Evolutionary conservation across 148 eudicot species (phyloP).

Genomic region (Agrostemma githago): DNA sequence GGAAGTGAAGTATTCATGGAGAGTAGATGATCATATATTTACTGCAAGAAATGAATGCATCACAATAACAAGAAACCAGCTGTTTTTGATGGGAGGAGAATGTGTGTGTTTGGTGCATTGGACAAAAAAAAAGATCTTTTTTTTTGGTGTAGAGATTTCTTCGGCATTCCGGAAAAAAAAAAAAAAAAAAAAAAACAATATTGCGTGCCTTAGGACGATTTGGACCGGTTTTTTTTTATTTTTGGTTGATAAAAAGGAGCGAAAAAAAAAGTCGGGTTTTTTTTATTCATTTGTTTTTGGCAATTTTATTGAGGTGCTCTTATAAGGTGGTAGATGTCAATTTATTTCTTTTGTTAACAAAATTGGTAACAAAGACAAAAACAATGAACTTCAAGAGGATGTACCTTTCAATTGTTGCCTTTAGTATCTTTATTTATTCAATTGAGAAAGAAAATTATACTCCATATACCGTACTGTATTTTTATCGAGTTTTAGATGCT

Average conservation of each 20-base stretch:
- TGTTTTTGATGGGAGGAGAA: slow-evolving; percentile 11
- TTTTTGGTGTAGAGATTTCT: slow-evolving; percentile 10
- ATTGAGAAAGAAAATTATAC: too few species aligned
- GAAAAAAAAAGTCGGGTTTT: neutral
- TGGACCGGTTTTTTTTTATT: neutral
- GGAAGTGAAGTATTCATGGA: slow-evolving; percentile 9
- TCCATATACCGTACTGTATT: too few species aligned
- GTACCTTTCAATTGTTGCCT: neutral
- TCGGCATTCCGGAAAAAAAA: neutral
- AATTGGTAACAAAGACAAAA: slow-evolving; percentile 20
- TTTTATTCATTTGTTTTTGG: neutral
- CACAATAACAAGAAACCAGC: slow-evolving; percentile 7
- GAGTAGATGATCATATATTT: slow-evolving; percentile 17
- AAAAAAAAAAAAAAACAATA: too few species aligned
- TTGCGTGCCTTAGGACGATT: neutral
- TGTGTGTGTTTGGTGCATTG: slow-evolving; percentile 1
- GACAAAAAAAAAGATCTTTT: neutral
- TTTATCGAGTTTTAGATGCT: too few species aligned
- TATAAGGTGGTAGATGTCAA: slow-evolving; percentile 22
- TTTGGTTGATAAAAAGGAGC: neutral
- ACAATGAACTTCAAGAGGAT: slow-evolving; percentile 5
- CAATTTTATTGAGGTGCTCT: neutral
- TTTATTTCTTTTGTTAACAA: slow-evolving; percentile 18
- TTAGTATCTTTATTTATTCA: too few species aligned
- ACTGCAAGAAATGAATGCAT: slow-evolving; percentile 18